Evolutionary conservation across 2,329 filamentous ascomycete species (phyloP), one percentile per base, ranked within the genome.

Genomic region (Aspergillus unguis): DNA sequence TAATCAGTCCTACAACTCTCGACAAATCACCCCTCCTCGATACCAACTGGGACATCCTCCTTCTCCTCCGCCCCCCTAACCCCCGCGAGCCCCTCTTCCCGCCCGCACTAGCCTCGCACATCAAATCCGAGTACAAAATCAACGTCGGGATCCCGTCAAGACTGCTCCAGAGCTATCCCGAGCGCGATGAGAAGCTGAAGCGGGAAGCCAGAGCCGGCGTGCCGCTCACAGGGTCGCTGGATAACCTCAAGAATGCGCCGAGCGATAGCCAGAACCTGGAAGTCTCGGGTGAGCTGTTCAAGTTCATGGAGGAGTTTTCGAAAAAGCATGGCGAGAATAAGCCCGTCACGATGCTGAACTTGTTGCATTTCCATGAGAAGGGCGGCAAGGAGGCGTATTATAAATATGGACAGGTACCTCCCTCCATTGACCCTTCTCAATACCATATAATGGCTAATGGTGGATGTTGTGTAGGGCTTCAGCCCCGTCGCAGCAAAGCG

Each of bases 271-370:
- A 85, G 65, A 75, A 75, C 23, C 74, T 86, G 0, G 82, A 85
- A 60, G 65, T 85, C 6, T 79, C 77, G 11, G 63, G 74, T 0
- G 76, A 80, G 3, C 65, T 86, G 0, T 61, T 74, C 9, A 36
- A 60, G 1, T 86, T 82, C 77, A 80, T 83, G 64, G 53, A 61
- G 9, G 32, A 55, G 10, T 58, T 73, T 25, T 58, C 23, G 44
- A 56, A 32, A 53, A 57, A 62, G 62, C 64, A 69, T 65, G 36
- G 17, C 17, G 17, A 17, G 17, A 47, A 64, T 6, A 77, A 62
- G 2, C 69, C 83, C 0, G 79, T 85, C 1, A 81, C 79, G 1
- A 86, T 86, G 84, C 73, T 86, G 36, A 86, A 86, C 55, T 70
- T 86, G 3, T 74, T 86, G 4, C 74, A 82, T 36, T 86, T 86